Evolutionary conservation across 2,329 filamentous ascomycete species (phyloP), one percentile per base, ranked within the genome.

Genomic region (Celoporthe dispersa): DNA sequence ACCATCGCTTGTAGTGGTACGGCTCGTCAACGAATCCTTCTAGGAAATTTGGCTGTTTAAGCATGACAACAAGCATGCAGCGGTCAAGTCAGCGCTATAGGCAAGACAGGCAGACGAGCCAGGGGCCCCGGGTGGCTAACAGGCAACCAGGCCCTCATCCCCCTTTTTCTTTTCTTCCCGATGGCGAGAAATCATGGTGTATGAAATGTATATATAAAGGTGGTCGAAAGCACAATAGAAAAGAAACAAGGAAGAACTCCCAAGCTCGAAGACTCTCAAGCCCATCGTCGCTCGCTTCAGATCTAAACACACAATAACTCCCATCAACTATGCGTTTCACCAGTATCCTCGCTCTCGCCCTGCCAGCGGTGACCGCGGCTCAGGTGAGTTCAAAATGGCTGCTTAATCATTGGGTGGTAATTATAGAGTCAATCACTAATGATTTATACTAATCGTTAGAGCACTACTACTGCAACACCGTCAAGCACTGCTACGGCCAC

Each of bases 301-400:
- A 37, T 25, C 7, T 16, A 3, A 8, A 39, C 39, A 14, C 33
- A 22, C 44, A 25, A 51, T 9, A 37, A 22, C 31, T n/a, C 22
- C 12, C 0, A 22, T 35, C 25, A 69, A 2, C 0, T n/a, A 71
- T 71, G 67, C 57, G 25, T 14, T 37, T 71, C 19, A 55, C 39
- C 8, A 35, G 48, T 2, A 37, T 71, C 6, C 7, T 69, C 22
- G 31, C 48, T 25, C 16, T 71, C 59, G 39, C 59, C 37, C 31
- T 71, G 39, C 64, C 67, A 67, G 51, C 41, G 16, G 19, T 64
- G 12, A 35, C 3, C 37, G 28, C 60, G 7, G 59, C 70, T 35
- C 67, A 71, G 70, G 70, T 71, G 37, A 14, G 51, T n/a, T 16
- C 16, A 12, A 48, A 8, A 9, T 16, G 2, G 0, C 7, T 41